Base-by-base conservation (phyloP, 176 grass and related monocot genomes). In the Tuctoria greenei region DNA sequence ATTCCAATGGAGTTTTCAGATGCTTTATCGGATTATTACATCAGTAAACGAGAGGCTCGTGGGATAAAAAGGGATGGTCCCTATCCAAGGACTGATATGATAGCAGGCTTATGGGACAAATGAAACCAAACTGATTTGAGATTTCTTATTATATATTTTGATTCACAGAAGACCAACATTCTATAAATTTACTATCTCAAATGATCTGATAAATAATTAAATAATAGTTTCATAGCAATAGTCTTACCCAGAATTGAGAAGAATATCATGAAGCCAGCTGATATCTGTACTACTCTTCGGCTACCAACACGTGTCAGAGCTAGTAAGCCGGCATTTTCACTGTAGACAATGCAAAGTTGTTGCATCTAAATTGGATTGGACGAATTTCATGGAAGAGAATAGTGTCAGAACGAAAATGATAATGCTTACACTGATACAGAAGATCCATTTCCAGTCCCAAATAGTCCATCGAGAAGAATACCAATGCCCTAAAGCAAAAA, bases 231-330 rank as follows among this genome's bases (percentile, higher is more conserved):
- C 27, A 25, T 41, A 21, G 14, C 23, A 66, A 9, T 16, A 49
- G 77, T 38, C 54, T 78, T 83, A 95, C 96, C 95, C 59, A 99
- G 62, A 66, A 99, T 85, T 63, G 96, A 99, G 52, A 99, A 99
- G 81, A 99, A 99, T 62, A 99, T 95, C 96, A 99, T 99, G 83
- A 99, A 99, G 59, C 96, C 92, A 65, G 96, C 96, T 81, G 96
- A 93, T 88, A 99, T 99, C 75, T 99, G 92, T 26, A 95, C 96
- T 11, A 99, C 96, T 61, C 96, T 86, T 73, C 92, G 79, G 83
- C 96, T 99, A 71, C 96, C 96, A 79, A 99, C 80, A 21, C 85
- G 92, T 75, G 96, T 99, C 83, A 99, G 73, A 59, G 92, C 96
- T 85, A 99, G 61, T 83, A 99, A 88, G 11, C 96, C 96, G 17